These are phyloP conservation scores for Wickerhamomyces hampshirensis DNA, from an alignment of 805 yeast species.

Conservation along the genomic window DNA sequence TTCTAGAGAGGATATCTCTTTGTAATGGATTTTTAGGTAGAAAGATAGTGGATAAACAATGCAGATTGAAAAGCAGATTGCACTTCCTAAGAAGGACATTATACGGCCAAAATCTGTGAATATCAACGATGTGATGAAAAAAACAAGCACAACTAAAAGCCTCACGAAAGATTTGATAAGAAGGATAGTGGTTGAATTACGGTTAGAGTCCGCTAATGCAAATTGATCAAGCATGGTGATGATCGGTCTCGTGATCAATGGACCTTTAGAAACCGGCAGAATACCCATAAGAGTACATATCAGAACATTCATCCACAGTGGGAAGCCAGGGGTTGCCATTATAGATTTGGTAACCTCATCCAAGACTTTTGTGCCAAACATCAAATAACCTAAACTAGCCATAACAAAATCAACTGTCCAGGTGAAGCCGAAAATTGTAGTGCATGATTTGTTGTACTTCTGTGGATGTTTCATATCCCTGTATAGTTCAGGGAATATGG, in stretches of 20 bases:
- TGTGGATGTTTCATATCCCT: slow-evolving; percentile 71
- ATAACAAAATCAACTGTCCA: slow-evolving; percentile 53
- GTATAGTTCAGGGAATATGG: slow-evolving; percentile 73
- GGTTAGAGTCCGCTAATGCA: slow-evolving; percentile 6
- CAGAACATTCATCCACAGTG: slow-evolving; percentile 50
- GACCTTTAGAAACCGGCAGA: slow-evolving; percentile 73
- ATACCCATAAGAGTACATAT: slow-evolving; percentile 48
- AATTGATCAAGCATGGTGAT: slow-evolving; percentile 53
- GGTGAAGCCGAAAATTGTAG: slow-evolving; percentile 54
- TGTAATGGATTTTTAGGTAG: slow-evolving; percentile 46
- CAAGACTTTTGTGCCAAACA: slow-evolving; percentile 68
- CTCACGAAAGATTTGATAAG: slow-evolving; percentile 14
- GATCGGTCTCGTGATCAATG: slow-evolving; percentile 69
- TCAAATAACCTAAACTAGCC: slow-evolving; percentile 65
- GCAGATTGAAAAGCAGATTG: slow-evolving; percentile 71
- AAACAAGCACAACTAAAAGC: slow-evolving; percentile 23
- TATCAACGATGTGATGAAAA: slow-evolving; percentile 48
- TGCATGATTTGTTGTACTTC: slow-evolving; percentile 49
- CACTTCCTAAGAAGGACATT: slow-evolving; percentile 69
- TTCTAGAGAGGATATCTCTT: slow-evolving; percentile 29
- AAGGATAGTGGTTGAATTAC: neutral
- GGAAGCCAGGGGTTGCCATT: slow-evolving; percentile 61
- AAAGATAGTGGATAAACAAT: slow-evolving; percentile 64
- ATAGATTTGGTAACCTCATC: slow-evolving; percentile 80
- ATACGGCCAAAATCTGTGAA: slow-evolving; percentile 71